phyloP scores from a whole-genome alignment of 2,329 filamentous ascomycete species.

The Ophiostoma ulmi region DNA sequence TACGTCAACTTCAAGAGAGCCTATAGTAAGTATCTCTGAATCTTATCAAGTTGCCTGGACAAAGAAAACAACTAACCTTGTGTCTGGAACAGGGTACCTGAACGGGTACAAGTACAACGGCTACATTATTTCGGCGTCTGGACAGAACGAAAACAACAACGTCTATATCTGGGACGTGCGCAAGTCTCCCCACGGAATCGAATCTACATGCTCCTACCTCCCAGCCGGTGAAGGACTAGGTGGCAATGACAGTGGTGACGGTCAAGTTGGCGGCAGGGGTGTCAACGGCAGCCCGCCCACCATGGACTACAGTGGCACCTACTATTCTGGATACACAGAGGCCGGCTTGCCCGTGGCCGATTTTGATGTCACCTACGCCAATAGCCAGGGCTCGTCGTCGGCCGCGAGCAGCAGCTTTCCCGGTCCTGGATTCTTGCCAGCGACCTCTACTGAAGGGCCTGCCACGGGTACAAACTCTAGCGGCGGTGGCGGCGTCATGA shows the following conservation, averaged over 20 bases:
- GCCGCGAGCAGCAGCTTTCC: background rate
- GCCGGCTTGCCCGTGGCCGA: background rate
- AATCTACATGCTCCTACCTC: background rate
- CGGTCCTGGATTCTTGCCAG: background rate
- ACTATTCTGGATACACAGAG: background rate
- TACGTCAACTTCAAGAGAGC: constrained; percentile 12
- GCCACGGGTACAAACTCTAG: background rate
- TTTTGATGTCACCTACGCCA: background rate
- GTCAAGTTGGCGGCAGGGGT: background rate
- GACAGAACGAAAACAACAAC: constrained; percentile 16
- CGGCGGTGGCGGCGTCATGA: background rate
- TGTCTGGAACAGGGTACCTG: constrained; percentile 8
- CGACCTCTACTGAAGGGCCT: background rate
- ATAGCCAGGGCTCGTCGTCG: background rate
- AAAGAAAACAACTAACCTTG: background rate
- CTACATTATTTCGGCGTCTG: constrained; percentile 16
- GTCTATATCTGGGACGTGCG: constrained; percentile 21
- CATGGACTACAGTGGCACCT: background rate
- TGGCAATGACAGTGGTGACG: background rate
- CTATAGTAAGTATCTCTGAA: constrained; percentile 7
- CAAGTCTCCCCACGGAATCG: background rate
- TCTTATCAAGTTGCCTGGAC: background rate
- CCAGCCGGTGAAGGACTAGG: background rate
- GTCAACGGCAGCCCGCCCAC: background rate
- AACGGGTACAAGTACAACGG: constrained; percentile 18